Percentiles rank a stretch among this genome's conserved stretches.
Evolutionary conservation across 2,329 filamentous ascomycete genomes (phyloP).

Genomic region (Camptophora hylomeconis): DNA sequence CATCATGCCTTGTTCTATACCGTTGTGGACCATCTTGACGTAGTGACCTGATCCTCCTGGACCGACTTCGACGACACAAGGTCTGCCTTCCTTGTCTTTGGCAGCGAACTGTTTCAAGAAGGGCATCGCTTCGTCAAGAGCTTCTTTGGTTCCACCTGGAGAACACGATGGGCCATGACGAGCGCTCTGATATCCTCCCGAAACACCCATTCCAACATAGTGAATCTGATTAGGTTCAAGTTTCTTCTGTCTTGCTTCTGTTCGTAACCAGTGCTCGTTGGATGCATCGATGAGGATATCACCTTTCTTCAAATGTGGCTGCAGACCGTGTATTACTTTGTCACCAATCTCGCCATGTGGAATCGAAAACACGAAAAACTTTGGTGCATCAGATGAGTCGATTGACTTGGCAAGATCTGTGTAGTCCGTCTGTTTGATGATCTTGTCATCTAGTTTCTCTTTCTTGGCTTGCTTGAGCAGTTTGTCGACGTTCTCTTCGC

Average conservation of each 20-base stretch:
- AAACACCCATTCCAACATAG: conserved; percentile 57
- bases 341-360: conserved; percentile 34
- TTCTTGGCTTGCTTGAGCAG: conserved; percentile 24
- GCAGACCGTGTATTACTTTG: conserved; percentile 23
- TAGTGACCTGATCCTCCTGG: conserved; percentile 55
- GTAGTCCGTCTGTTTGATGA: conserved; percentile 30
- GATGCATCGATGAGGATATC: conserved; percentile 58
- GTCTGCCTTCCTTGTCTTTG: conserved; percentile 43
- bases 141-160: conserved; percentile 46
- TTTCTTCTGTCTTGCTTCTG: conserved; percentile 48
- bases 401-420: conserved; percentile 37
- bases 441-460: conserved; percentile 19
- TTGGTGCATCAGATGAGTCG: conserved; percentile 24
- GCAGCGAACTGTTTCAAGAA: conserved; percentile 49
- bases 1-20: conserved; percentile 62
- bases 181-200: conserved; percentile 56
- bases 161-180: conserved; percentile 54
- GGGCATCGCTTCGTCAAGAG: conserved; percentile 46
- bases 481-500: conserved; percentile 34
- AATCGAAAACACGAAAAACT: conserved; percentile 40
- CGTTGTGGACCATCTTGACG: conserved; percentile 66
- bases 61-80: conserved; percentile 49
- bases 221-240: conserved; percentile 44
- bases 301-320: conserved; percentile 36
- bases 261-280: conserved; percentile 55